Conservation (phyloP, 352 stramenopile species). For the Phytophthora colocasiae region DNA sequence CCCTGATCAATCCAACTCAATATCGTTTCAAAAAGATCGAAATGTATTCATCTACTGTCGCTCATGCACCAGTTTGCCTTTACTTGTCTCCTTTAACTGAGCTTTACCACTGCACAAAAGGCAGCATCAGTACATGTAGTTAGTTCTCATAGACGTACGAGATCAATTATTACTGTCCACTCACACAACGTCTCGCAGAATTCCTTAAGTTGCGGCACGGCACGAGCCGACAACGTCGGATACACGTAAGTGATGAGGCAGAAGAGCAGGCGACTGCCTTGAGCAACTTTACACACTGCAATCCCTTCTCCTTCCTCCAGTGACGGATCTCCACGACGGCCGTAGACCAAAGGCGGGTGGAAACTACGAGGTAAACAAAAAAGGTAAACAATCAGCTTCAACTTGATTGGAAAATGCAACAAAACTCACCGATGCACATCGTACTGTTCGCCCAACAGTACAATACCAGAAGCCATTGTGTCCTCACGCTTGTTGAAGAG, state of each 20-base stretch:
- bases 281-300: conserved; percentile 66
- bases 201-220: conserved; percentile 78
- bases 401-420: not conserved
- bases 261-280: conserved; percentile 57
- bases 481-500: conserved; percentile 85
- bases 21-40: too few relatives aligned
- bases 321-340: conserved; percentile 67
- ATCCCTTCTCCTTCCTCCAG: conserved; percentile 78
- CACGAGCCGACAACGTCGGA: conserved; percentile 78
- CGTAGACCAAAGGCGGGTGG: conserved; percentile 82
- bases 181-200: conserved; percentile 66
- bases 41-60: too few relatives aligned
- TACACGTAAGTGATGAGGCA: conserved; percentile 87
- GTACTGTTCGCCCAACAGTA: conserved; percentile 81
- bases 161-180: not conserved
- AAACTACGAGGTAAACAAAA: conserved; percentile 47
- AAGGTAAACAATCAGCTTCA: conserved; percentile 10
- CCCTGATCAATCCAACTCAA: too few relatives aligned
- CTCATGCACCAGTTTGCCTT: too few relatives aligned
- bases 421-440: conserved; percentile 73
- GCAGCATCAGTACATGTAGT: not conserved
- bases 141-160: not conserved
- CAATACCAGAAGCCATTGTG: conserved; percentile 75
- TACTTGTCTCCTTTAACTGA: conserved; percentile 8
- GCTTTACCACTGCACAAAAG: conserved; percentile 11